Evolutionary conservation across 2,329 filamentous ascomycete genomes (phyloP).

Genomic region (Sordariomycetes sp.): DNA sequence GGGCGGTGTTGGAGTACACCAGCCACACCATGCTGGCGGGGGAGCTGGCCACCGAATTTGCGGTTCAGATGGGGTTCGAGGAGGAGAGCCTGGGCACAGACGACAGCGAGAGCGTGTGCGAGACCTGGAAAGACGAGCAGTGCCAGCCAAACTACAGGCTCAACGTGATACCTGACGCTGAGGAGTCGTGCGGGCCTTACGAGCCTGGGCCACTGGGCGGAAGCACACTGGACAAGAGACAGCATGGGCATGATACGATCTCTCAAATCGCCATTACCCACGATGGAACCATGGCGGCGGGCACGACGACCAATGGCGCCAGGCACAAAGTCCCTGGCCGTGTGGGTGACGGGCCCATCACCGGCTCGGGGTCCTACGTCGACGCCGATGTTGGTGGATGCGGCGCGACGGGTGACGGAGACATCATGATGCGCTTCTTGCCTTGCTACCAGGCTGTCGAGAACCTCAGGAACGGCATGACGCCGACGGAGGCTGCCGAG

Average conservation of each 20-base stretch:
- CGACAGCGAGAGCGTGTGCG: constrained; percentile 28
- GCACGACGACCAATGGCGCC: constrained; percentile 47
- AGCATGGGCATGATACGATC: constrained; percentile 41
- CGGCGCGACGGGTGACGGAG: constrained; percentile 47
- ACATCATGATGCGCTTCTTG: constrained; percentile 48
- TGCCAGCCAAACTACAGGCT: constrained; percentile 44
- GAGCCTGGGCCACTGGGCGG: constrained; percentile 12
- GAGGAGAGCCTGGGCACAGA: constrained; percentile 32
- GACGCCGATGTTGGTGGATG: constrained; percentile 44
- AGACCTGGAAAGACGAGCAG: constrained; percentile 26
- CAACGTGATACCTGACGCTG: constrained; percentile 33
- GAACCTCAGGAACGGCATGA: constrained; percentile 38
- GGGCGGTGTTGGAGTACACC: constrained; percentile 40
- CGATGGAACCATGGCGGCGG: constrained; percentile 39
- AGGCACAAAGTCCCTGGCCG: constrained; percentile 44
- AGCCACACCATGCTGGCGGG: constrained; percentile 42
- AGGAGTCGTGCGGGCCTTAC: constrained; percentile 37
- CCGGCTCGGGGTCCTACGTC: constrained; percentile 45
- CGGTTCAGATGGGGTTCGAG: constrained; percentile 38
- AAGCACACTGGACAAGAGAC: constrained; percentile 7
- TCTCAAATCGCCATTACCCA: constrained; percentile 38
- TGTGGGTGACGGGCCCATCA: constrained; percentile 46
- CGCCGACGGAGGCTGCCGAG: constrained; percentile 36
- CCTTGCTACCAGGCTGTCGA: constrained; percentile 50
- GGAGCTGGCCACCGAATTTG: constrained; percentile 44